A percentile compares a stretch with the other conserved stretches of the same genome.
These are phyloP conservation scores for Oxyria digyna DNA, from an alignment of 148 eudicot genomes.

Conservation along the genomic window DNA sequence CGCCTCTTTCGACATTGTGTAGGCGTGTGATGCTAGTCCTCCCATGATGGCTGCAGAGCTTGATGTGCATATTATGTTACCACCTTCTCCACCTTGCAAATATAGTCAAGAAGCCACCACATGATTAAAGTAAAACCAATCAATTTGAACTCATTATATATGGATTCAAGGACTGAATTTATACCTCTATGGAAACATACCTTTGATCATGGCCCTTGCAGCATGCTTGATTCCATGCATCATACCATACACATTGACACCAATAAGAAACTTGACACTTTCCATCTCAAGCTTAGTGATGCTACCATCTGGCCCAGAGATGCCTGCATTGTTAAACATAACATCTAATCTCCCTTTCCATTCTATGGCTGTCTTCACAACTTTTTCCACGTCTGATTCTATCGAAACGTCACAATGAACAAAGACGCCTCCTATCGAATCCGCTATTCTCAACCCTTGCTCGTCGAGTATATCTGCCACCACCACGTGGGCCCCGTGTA, in stretches of 20 bases:
- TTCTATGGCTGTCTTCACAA: constrained; percentile 41
- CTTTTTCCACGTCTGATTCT: constrained; percentile 53
- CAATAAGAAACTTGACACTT: constrained; percentile 20
- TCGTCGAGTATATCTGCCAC: constrained; percentile 73
- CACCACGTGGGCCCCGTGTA: constrained; percentile 60
- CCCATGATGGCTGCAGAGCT: constrained; percentile 73
- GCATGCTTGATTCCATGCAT: constrained; percentile 74
- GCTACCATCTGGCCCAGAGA: constrained; percentile 48
- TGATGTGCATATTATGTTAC: constrained; percentile 60
- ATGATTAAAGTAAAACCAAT: too few species aligned
- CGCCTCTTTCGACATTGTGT: constrained; percentile 68
- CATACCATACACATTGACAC: constrained; percentile 42
- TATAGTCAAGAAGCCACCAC: not conserved
- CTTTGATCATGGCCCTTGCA: constrained; percentile 48
- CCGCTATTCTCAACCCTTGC: constrained; percentile 37
- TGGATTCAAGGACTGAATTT: not conserved
- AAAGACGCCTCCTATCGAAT: constrained; percentile 52
- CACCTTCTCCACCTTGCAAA: constrained; percentile 18
- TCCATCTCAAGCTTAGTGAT: constrained; percentile 50
- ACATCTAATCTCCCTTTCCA: constrained; percentile 78
- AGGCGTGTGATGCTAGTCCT: constrained; percentile 61
- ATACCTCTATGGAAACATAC: not conserved
- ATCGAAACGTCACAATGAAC: constrained; percentile 69
- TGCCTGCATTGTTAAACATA: constrained; percentile 84
- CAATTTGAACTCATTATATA: too few species aligned